A percentile compares a stretch with the other conserved stretches of the same genome.
Evolutionary conservation across 2,329 filamentous ascomycete species (phyloP).

Genomic region (Neonectria sp.): DNA sequence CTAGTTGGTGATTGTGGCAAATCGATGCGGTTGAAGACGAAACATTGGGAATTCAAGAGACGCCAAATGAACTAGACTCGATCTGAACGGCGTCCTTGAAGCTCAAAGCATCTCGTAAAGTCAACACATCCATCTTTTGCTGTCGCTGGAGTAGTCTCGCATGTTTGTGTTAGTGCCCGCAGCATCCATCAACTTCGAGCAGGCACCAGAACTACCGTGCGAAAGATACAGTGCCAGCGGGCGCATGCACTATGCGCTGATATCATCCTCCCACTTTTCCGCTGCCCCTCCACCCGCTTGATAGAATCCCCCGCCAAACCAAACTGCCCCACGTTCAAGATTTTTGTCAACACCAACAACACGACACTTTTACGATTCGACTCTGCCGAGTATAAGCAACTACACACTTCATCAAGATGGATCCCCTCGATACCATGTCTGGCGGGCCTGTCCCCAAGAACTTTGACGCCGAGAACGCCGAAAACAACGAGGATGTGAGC

Average conservation of each 20-base stretch:
- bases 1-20: background rate
- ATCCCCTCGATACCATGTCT: slow-evolving; percentile 58
- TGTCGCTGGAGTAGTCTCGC: background rate
- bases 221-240: slow-evolving; percentile 18
- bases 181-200: slow-evolving; percentile 37
- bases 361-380: slow-evolving; percentile 17
- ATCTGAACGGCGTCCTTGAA: background rate
- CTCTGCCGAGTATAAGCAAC: background rate
- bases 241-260: slow-evolving; percentile 48
- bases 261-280: slow-evolving; percentile 45
- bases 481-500: slow-evolving; percentile 71
- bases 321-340: slow-evolving; percentile 48
- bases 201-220: slow-evolving; percentile 34
- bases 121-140: background rate
- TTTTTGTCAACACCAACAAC: slow-evolving; percentile 43
- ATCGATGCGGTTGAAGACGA: background rate
- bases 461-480: slow-evolving; percentile 72
- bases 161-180: slow-evolving; percentile 3
- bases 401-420: slow-evolving; percentile 47
- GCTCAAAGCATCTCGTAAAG: background rate
- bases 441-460: slow-evolving; percentile 62
- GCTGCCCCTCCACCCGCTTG: slow-evolving; percentile 47
- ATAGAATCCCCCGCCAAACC: slow-evolving; percentile 27
- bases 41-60: background rate
- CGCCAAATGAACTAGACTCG: too few relatives aligned